Base-by-base conservation (phyloP, 495 filamentous ascomycete species). In the Friedmanniomyces endolithicus region DNA sequence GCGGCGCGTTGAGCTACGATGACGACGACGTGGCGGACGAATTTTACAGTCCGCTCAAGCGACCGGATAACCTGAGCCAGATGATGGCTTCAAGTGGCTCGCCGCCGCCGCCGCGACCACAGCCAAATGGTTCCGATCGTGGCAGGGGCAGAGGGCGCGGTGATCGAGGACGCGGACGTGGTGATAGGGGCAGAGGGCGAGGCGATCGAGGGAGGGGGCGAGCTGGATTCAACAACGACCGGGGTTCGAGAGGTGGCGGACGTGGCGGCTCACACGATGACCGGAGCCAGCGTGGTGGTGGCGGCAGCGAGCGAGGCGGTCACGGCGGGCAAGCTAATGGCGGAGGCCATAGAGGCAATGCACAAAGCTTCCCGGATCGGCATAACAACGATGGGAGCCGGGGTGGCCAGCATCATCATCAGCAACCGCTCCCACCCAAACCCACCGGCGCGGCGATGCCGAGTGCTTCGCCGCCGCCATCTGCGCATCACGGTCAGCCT, bases 111-210 rank as follows among this genome's bases (percentile, higher is more conserved):
- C 52, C 43, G 37, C 11, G n/a, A 20, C 49, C 47, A 14, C 54
- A 20, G 22, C 20, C 2, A 9, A 9, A 41, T 14, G 16, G 35
- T 25, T 49, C 33, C 25, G 54, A 58, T 43, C 50, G 54, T 20
- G 55, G 55, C 12, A 58, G 63, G 27, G 60, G 56, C 19, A 49
- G 64, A 60, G 57, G 52, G 14, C 52, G 52, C 8, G 51, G 73
- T 11, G 68, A 71, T 8, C 58, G 65, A 53, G 76, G 74, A 20
- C 65, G 74, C 41, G 70, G 78, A 53, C 74, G 80, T 33, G 72
- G 75, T 24, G 68, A 69, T 2, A 63, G 75, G 58, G 72, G 75
- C 17, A 63, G 70, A 45, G 65, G 74, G 58, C 14, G 37, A 43
- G 72, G 74, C 11, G 57, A 56, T 33, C 48, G 51, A 19, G 54